Base-by-base conservation (phyloP, 108 stramenopile species). In the Skeletonema marinoi region DNA sequence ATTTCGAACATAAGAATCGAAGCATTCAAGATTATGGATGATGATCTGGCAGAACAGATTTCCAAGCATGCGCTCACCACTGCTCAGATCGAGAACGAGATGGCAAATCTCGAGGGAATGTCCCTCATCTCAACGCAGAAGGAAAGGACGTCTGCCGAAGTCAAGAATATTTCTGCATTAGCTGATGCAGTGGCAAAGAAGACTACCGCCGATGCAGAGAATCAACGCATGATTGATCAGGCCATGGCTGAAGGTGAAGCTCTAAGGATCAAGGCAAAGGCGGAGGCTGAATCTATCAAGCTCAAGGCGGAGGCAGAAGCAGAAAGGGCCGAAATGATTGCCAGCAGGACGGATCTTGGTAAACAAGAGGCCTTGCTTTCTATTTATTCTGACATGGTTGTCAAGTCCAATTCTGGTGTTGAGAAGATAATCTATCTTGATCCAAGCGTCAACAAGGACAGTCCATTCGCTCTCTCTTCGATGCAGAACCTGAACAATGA, bases 11-110 rank as follows among this genome's bases (percentile, higher is more conserved):
- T 77, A 35, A 33, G 76, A 32, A 77, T 82, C n/a, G 76, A 77
- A 56, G 76, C 81, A 31, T 82, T 82, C 71, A 77, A 77, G 17
- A 82, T 82, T 39, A 82, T 82, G 81, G 75, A 82, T 60, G 67
- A 42, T 4, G 81, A 82, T 19, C 70, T 82, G 11, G 75, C 81
- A 5, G 65, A 77, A 14, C 51, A 77, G 44, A 82, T 82, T 66
- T 46, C 81, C 3, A 65, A 82, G 60, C 63, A 82, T 65, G 63
- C 65, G 35, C 62, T 82, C 54, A 77, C 76, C 13, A 82, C 81
- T 9, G 81, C 81, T 39, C 81, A 82, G 13, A 66, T 77, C 30
- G 81, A 82, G 32, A 82, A 82, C 33, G 33, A 82, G 51, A 36
- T 82, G 70, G 46, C 70, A 32, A 77, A 82, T 67, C 41, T 82